Base-by-base conservation (phyloP, 768 basidiomycete genomes). In the Leccinum olivaceopallidum region DNA sequence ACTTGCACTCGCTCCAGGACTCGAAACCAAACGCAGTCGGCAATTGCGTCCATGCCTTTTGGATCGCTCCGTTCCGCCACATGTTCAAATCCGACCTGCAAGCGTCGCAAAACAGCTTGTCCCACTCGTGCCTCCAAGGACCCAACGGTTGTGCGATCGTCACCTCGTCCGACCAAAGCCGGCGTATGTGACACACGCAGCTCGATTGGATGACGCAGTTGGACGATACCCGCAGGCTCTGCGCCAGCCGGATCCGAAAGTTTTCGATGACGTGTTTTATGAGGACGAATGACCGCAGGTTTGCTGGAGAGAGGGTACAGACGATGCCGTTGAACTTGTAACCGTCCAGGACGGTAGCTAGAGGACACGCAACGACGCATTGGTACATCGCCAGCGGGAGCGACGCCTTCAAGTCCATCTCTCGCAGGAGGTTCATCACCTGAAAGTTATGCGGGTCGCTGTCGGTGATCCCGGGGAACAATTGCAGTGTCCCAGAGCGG, bases 371-470 rank as follows among this genome's bases (percentile, higher is more conserved):
- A 1, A 47, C 13, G 8, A 14, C 32, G 18, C 65, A 67, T 28
- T 64, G 60, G 26, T 59, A 60, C 60, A 67, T 67, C 7, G 57
- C 53, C 34, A 67, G 12, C 10, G 59, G 57, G n/a, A 67, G 68
- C 8, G 56, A 18, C 0, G 56, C 16, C 16, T 18, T 37, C 9
- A 70, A 16, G 9, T 32, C 61, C 57, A 58, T 52, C 20, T 60
- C 56, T 4, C 44, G 53, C 39, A 62, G 2, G 37, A 69, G 54
- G 10, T 67, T 70, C 61, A 67, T 70, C 47, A 60, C 49, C 36
- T 54, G 55, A 54, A 71, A 69, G 50, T 64, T 58, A 49, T 58
- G 51, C 4, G 59, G 68, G 30, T 69, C 65, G 7, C 42, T 30
- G 20, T 36, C 49, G 3, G 50, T 51, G 30, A 63, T 53, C 6